Evolutionary conservation across 305 asterid species (phyloP).

Genomic region (Fraxinus albicans): DNA sequence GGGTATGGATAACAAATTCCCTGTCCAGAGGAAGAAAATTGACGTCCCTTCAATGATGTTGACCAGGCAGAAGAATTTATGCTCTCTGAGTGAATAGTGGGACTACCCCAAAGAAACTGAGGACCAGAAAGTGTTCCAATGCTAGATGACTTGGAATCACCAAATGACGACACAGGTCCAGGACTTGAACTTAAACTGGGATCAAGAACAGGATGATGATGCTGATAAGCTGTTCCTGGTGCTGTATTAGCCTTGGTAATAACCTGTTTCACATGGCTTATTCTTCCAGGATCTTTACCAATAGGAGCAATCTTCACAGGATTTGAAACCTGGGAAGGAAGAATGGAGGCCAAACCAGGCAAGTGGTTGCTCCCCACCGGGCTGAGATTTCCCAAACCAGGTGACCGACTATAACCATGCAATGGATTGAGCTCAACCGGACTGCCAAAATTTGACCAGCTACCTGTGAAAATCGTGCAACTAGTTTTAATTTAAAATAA

Average conservation of each 20-base stretch:
- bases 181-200: conserved; percentile 56
- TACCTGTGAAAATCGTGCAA: conserved; percentile 43
- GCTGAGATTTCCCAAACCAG: conserved; percentile 53
- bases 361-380: conserved; percentile 55
- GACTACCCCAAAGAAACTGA: conserved; percentile 96
- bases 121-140: conserved; percentile 89
- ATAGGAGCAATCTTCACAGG: conserved; percentile 83
- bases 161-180: conserved; percentile 51
- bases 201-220: conserved; percentile 47
- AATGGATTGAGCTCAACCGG: conserved; percentile 65
- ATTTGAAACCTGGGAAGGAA: conserved; percentile 56
- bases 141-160: conserved; percentile 64
- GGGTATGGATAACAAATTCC: conserved; percentile 53
- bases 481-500: conserved; percentile 8
- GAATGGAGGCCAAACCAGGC: conserved; percentile 87
- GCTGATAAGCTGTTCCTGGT: conserved; percentile 37
- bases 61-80: conserved; percentile 57
- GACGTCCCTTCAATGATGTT: conserved; percentile 47
- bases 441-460: conserved; percentile 84
- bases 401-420: conserved; percentile 57
- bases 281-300: conserved; percentile 66
- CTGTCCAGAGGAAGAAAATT: conserved; percentile 47
- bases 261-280: conserved; percentile 37
- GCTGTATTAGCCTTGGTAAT: conserved; percentile 22
- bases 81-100: conserved; percentile 59